These are phyloP conservation scores for Noccaea caerulescens DNA, from an alignment of 345 rosid species.

Conservation along the genomic window DNA sequence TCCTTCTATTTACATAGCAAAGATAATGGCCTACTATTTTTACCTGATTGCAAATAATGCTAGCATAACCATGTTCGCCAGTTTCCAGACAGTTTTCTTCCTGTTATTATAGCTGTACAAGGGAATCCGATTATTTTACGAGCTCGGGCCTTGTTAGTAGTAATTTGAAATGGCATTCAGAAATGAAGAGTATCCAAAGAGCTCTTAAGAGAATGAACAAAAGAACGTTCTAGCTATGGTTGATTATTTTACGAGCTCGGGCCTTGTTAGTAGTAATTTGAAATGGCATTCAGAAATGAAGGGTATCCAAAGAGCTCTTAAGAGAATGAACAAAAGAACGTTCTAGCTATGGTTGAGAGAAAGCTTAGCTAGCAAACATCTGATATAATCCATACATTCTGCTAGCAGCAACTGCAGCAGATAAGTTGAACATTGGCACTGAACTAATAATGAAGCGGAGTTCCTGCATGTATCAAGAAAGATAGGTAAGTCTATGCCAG, in stretches of 20 bases:
- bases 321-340: constrained; percentile 11
- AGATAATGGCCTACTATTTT: constrained; percentile 28
- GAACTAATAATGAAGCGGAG: constrained; percentile 92
- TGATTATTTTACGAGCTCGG: background rate
- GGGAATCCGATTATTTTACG: constrained; percentile 3
- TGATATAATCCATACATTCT: constrained; percentile 63
- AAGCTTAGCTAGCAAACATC: constrained; percentile 33
- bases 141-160: background rate
- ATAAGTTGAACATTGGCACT: constrained; percentile 90
- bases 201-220: constrained; percentile 19
- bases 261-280: constrained; percentile 9
- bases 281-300: constrained; percentile 15
- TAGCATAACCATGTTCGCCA: constrained; percentile 62
- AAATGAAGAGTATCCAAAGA: constrained; percentile 6
- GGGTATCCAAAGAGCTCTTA: constrained; percentile 10
- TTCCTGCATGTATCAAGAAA: constrained; percentile 62
- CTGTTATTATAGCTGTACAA: constrained; percentile 82
- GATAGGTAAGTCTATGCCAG: background rate
- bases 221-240: constrained; percentile 17
- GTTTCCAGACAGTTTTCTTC: constrained; percentile 77
- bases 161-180: constrained; percentile 21
- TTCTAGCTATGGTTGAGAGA: constrained; percentile 24
- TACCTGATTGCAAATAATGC: constrained; percentile 78
- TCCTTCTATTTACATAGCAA: constrained; percentile 21
- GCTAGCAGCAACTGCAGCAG: constrained; percentile 90